Conservation (phyloP, 2,329 filamentous ascomycete species). For the Penicillium psychrosexuale region DNA sequence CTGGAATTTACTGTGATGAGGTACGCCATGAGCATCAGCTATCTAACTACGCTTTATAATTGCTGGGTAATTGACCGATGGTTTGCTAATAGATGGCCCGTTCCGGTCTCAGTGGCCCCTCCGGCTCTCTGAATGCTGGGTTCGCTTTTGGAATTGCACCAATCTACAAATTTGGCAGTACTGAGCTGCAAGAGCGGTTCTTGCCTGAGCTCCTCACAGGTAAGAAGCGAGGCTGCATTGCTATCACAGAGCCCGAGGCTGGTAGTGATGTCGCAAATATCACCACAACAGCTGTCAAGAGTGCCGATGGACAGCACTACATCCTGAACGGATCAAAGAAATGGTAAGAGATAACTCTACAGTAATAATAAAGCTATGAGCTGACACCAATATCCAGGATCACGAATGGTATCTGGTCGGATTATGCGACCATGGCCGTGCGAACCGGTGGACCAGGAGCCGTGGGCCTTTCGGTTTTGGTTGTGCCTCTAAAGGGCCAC, state of each 20-base stretch:
- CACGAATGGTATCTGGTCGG: constrained; percentile 68
- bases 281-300: constrained; percentile 63
- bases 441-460: constrained; percentile 66
- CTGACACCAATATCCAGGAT: constrained; percentile 47
- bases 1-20: constrained; percentile 68
- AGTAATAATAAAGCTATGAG: not conserved
- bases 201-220: constrained; percentile 66
- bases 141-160: constrained; percentile 71
- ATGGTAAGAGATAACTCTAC: constrained; percentile 48
- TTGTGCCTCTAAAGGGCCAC: constrained; percentile 67
- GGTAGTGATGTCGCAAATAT: constrained; percentile 73
- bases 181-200: constrained; percentile 61
- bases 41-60: not conserved
- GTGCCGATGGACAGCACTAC: constrained; percentile 62
- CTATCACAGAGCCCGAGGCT: constrained; percentile 73
- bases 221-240: constrained; percentile 67
- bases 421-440: constrained; percentile 69
- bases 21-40: constrained; percentile 24
- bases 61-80: not conserved
- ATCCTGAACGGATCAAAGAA: constrained; percentile 75
- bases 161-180: constrained; percentile 65
- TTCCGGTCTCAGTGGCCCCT: constrained; percentile 62
- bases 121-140: constrained; percentile 65
- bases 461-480: constrained; percentile 61
- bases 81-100: constrained; percentile 54